Evolutionary conservation across 257 asterid genomes (phyloP), one percentile per base, ranked within the genome.

Genomic region (Dorcoceras hygrometricum): DNA sequence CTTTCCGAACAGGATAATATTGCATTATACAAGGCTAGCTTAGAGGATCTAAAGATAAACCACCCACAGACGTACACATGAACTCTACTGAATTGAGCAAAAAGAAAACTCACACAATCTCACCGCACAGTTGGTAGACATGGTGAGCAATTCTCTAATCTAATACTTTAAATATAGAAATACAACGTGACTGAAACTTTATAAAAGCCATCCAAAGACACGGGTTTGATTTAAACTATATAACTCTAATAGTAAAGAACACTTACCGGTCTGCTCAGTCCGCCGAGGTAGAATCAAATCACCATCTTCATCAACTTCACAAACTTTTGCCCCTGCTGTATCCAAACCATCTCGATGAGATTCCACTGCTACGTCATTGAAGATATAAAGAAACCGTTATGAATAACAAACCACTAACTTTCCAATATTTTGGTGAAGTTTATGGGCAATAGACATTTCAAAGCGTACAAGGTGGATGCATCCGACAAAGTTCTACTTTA

Each of bases 231-330:
- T 0, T 23, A 36, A 16, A 11, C 7, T 46, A 7, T 2, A 36
- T n/a, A 31, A 23, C 50, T 23, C 24, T 26, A 27, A 43, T 6
- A n/a, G 62, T 46, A 48, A 63, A 23, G 23, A 67, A 36, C 66
- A 65, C 91, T 79, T 77, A 85, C 95, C 74, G 31, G 46, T 73
- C 14, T 90, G 82, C 11, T 95, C 84, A 63, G 88, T 64, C 50
- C 50, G 50, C 50, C 50, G 50, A 12, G 50, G 50, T 68, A 84
- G 63, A 69, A 93, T 36, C 63, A 88, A 83, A 79, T 90, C 99
- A 63, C 99, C 99, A 82, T 93, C 97, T 76, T 82, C 95, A 77
- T 93, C 99, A 83, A 90, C 77, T 68, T 79, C 87, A 74, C 66
- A 84, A 23, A 19, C 70, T 55, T 77, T 73, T 5, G 54, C 70